Evolutionary conservation across 352 stramenopile genomes (phyloP).

Genomic region (Phytophthora megakarya): DNA sequence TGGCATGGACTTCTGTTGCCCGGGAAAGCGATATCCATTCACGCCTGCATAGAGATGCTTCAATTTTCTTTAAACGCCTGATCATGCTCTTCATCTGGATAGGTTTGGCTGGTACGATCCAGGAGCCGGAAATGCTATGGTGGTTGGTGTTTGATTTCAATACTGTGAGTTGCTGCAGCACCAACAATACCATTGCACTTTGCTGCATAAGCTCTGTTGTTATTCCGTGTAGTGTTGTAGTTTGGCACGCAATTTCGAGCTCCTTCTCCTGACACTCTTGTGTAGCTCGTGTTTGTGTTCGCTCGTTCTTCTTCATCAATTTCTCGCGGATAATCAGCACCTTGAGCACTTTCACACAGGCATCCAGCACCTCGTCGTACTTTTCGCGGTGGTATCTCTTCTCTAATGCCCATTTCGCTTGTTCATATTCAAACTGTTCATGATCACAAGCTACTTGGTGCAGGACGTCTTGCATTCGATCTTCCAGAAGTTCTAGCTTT

Average conservation of each 20-base stretch:
- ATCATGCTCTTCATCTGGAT: constrained; percentile 53
- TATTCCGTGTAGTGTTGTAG: constrained; percentile 22
- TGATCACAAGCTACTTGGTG: constrained; percentile 68
- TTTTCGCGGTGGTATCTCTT: constrained; percentile 54
- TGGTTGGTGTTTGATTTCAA: constrained; percentile 11
- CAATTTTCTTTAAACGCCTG: constrained; percentile 45
- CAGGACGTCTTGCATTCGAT: constrained; percentile 51
- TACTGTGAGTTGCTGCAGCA: constrained; percentile 47
- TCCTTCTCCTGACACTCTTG: constrained; percentile 30
- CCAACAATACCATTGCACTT: constrained; percentile 52
- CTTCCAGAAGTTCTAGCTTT: constrained; percentile 54
- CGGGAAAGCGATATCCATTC: constrained; percentile 16
- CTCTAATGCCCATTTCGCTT: constrained; percentile 59
- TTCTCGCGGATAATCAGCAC: constrained; percentile 69
- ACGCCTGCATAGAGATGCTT: constrained; percentile 22
- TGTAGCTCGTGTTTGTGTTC: constrained; percentile 18
- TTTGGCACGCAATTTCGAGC: constrained; percentile 15
- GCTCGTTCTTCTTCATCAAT: constrained; percentile 61
- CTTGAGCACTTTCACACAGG: constrained; percentile 74
- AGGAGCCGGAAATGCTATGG: constrained; percentile 4
- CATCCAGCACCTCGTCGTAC: constrained; percentile 60
- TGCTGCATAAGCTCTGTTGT: constrained; percentile 52
- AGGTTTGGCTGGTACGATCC: constrained; percentile 49
- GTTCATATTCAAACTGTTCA: constrained; percentile 67
- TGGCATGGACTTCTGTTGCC: neutral